A percentile compares a stretch with the other conserved stretches of the same genome.
These are phyloP conservation scores for Penicillium canariense DNA, from an alignment of 495 filamentous ascomycete genomes.

Conservation along the genomic window DNA sequence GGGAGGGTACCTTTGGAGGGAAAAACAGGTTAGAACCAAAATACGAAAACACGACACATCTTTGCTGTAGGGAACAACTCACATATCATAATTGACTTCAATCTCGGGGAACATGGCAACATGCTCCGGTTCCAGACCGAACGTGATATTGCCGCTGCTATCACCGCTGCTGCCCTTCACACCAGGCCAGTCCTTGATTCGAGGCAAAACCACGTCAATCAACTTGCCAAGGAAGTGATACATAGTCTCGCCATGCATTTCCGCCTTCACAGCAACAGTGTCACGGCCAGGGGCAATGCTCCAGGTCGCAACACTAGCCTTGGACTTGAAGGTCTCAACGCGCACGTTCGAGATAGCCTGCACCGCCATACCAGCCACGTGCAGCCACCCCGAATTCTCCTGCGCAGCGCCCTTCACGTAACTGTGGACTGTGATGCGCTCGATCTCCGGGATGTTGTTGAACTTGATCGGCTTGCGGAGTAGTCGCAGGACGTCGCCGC, in stretches of 20 bases:
- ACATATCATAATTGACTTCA: constrained; percentile 87
- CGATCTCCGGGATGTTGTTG: constrained; percentile 79
- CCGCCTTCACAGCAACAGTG: constrained; percentile 61
- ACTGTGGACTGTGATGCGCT: constrained; percentile 75
- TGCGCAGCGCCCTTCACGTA: constrained; percentile 62
- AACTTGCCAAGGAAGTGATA: constrained; percentile 84
- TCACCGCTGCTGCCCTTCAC: constrained; percentile 76
- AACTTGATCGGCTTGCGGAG: constrained; percentile 76
- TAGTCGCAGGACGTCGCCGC: constrained; percentile 64
- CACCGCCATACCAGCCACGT: constrained; percentile 77
- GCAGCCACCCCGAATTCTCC: constrained; percentile 63
- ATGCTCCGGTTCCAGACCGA: constrained; percentile 68
- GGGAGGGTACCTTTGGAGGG: constrained; percentile 63
- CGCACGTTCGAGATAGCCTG: constrained; percentile 84
- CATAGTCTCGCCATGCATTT: constrained; percentile 73
- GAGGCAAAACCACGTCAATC: constrained; percentile 84
- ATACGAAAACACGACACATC: not conserved
- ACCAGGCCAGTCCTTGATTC: constrained; percentile 92
- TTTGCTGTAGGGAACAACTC: constrained; percentile 37
- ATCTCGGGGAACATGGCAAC: constrained; percentile 88
- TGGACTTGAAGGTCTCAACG: constrained; percentile 64
- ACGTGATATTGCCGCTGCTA: constrained; percentile 80
- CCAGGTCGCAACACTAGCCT: constrained; percentile 64
- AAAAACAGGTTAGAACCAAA: not conserved
- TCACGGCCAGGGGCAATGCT: constrained; percentile 51